A percentile compares a stretch with the other conserved stretches of the same genome.
Evolutionary conservation across 768 basidiomycete species (phyloP).

Genomic region (Dictyophora rubrovolvata): DNA sequence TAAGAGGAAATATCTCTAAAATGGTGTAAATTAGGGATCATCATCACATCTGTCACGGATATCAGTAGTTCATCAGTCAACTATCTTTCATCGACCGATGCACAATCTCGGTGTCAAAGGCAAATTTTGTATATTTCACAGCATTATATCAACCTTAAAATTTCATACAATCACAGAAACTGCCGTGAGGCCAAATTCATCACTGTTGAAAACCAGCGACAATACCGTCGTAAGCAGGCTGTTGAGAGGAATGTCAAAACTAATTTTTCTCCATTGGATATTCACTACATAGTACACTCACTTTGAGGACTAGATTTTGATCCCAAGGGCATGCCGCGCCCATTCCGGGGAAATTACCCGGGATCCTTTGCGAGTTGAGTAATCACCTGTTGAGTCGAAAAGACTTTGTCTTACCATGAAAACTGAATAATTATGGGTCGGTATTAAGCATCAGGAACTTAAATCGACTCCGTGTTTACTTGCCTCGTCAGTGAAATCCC

Average conservation of each 20-base stretch:
- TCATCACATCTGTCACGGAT: too few species aligned
- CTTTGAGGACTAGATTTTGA: conserved; percentile 11
- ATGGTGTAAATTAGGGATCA: too few species aligned
- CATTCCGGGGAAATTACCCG: conserved; percentile 23
- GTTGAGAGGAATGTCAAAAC: conserved; percentile 26
- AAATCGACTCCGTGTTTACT: neutral
- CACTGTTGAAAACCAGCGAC: conserved; percentile 19
- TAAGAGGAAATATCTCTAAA: too few species aligned
- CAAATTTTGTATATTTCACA: too few species aligned
- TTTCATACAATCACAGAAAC: neutral
- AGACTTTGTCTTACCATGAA: conserved; percentile 20
- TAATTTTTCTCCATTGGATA: conserved; percentile 10
- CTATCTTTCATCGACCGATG: too few species aligned
- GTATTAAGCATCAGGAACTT: neutral
- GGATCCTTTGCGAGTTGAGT: conserved; percentile 10
- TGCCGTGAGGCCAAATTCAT: neutral
- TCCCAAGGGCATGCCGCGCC: conserved; percentile 24
- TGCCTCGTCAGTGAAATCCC: conserved; percentile 32
- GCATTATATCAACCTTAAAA: too few species aligned
- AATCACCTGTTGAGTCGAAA: neutral
- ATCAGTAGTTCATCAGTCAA: too few species aligned
- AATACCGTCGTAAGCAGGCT: conserved; percentile 37
- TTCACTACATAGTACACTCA: conserved; percentile 9
- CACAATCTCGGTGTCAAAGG: too few species aligned
- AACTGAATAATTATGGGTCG: conserved; percentile 12